Conservation (phyloP, 1,139 yeast genomes). For the Kodamaea anthophila region DNA sequence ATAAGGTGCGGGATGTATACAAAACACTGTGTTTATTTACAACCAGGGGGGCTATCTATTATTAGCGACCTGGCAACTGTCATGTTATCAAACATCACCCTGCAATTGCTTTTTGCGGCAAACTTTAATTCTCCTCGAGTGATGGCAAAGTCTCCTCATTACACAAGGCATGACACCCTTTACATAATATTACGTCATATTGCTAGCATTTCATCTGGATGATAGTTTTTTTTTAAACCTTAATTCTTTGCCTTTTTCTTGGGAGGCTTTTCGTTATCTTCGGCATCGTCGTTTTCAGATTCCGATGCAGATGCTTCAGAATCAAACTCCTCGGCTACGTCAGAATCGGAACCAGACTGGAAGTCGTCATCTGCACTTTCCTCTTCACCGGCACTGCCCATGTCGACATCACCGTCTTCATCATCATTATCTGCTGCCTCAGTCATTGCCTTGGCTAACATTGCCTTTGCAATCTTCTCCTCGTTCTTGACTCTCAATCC, state of each 20-base stretch:
- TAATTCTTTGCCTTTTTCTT: conserved; percentile 36
- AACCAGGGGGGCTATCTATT: too few relatives aligned
- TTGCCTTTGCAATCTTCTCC: conserved; percentile 78
- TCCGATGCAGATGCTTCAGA: conserved; percentile 55
- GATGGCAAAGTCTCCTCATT: too few relatives aligned
- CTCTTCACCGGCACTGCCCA: conserved; percentile 73
- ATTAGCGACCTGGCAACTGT: too few relatives aligned
- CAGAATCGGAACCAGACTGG: conserved; percentile 55
- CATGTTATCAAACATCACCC: too few relatives aligned
- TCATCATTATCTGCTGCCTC: conserved; percentile 66
- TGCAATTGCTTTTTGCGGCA: too few relatives aligned
- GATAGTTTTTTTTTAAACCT: background rate
- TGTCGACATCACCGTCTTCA: conserved; percentile 54
- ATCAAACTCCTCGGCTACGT: conserved; percentile 85
- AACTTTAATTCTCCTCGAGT: too few relatives aligned
- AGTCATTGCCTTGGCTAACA: conserved; percentile 70
- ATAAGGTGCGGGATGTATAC: too few relatives aligned
- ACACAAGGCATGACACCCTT: too few relatives aligned
- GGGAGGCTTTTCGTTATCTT: conserved; percentile 32
- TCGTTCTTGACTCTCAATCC: conserved; percentile 81
- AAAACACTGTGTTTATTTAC: too few relatives aligned
- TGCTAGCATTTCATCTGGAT: too few relatives aligned
- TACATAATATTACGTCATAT: too few relatives aligned
- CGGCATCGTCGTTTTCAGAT: conserved; percentile 29
- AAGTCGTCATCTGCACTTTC: conserved; percentile 67